A percentile compares a stretch with the other conserved stretches of the same genome.
Evolutionary conservation across 2,329 filamentous ascomycete genomes (phyloP).

Genomic region (Penicillium glabrum): DNA sequence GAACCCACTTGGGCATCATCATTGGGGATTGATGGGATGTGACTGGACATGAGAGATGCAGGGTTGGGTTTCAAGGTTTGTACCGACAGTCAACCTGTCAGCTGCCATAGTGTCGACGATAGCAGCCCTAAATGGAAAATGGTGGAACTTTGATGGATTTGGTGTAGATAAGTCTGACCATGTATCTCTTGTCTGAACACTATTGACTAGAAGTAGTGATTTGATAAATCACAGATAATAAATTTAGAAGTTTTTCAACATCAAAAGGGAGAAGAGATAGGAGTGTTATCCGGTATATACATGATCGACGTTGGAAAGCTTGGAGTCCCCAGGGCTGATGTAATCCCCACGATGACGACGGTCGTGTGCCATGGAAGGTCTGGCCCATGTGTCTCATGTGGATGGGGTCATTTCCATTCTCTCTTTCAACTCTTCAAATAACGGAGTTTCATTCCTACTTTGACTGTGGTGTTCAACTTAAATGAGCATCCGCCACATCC

Average conservation of each 20-base stretch:
- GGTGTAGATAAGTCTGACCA: background rate
- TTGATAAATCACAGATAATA: too few relatives aligned
- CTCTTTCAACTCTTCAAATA: background rate
- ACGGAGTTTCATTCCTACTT: background rate
- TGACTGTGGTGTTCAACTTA: too few relatives aligned
- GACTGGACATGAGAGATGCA: background rate
- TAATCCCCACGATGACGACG: slow-evolving; percentile 4
- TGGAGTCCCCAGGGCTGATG: slow-evolving; percentile 1
- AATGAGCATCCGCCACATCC: slow-evolving; percentile 15
- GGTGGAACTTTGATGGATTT: too few relatives aligned
- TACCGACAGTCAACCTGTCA: background rate
- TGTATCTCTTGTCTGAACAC: background rate
- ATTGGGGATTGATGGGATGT: background rate
- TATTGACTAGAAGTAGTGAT: background rate
- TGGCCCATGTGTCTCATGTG: background rate
- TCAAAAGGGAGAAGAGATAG: background rate
- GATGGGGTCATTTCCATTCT: background rate
- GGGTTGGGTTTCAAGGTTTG: background rate
- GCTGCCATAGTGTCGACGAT: background rate
- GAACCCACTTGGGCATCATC: slow-evolving; percentile 1
- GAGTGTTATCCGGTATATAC: background rate
- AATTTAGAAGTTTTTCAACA: too few relatives aligned
- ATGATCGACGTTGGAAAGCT: background rate
- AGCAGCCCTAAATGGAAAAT: too few relatives aligned
- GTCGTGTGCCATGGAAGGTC: slow-evolving; percentile 6